Conservation (phyloP, 495 filamentous ascomycete species). For the Oleoguttula mirabilis region DNA sequence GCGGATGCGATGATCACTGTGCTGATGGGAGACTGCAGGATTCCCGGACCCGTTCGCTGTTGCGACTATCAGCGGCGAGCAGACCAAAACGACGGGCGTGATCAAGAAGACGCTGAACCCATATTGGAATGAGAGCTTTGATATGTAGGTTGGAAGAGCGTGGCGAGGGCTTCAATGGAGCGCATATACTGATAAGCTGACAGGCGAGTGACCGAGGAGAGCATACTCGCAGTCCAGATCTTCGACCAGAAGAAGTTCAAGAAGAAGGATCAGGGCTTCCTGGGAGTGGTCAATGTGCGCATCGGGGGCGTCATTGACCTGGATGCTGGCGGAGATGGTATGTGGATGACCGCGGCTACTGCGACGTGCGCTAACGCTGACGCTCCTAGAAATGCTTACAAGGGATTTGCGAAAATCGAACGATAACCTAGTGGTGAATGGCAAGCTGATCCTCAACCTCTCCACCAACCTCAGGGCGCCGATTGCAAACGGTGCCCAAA, state of each 20-base stretch:
- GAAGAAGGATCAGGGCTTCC: conserved; percentile 98
- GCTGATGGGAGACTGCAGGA: conserved; percentile 41
- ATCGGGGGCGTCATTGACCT: conserved; percentile 89
- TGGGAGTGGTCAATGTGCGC: conserved; percentile 93
- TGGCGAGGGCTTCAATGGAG: neutral
- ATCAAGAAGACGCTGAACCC: conserved; percentile 96
- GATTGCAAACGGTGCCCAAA: conserved; percentile 23
- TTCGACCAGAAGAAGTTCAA: conserved; percentile 99
- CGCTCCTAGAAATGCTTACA: conserved; percentile 75
- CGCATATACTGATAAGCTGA: conserved; percentile 3
- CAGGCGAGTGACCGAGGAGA: conserved; percentile 81
- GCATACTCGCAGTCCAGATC: conserved; percentile 92
- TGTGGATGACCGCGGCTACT: conserved; percentile 21
- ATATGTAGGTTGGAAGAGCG: conserved; percentile 55
- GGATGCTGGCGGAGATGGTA: conserved; percentile 82
- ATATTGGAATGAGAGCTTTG: conserved; percentile 98
- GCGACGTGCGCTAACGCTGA: conserved; percentile 3
- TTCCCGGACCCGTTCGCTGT: conserved; percentile 97
- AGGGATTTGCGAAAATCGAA: conserved; percentile 95
- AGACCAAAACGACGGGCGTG: conserved; percentile 88
- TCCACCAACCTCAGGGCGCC: conserved; percentile 70
- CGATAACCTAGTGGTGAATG: conserved; percentile 94
- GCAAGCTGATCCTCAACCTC: conserved; percentile 90
- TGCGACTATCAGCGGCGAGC: conserved; percentile 89
- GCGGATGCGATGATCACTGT: neutral